Base-by-base conservation (phyloP, 139 green algal species). In the Micromonas pusilla region DNA sequence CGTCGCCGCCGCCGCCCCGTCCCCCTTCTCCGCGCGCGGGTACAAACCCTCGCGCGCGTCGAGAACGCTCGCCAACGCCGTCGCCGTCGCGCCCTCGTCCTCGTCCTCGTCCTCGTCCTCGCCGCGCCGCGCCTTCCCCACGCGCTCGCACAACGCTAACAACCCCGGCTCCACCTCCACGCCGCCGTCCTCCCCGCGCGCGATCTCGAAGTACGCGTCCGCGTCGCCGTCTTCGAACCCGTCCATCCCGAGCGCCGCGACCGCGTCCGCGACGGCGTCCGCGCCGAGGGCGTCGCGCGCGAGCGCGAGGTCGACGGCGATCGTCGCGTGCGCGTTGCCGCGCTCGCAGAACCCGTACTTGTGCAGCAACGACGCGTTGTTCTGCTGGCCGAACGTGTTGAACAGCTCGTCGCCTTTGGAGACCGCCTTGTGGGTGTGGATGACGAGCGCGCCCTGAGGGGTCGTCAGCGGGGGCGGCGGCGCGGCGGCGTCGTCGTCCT, bases 371-470 rank as follows among this genome's bases (percentile, higher is more conserved):
- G n/a, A 52, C 28, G 65, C 28, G 65, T 72, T 72, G 30, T 33
- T 72, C 30, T 72, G n/a, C 30, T 32, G 33, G n/a, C 65, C 65
- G 30, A 72, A 72, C 23, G 65, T 72, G 65, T 72, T 72, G 65
- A 72, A 72, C 4, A 72, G 65, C 65, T 72, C 65, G 13, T 72
- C 65, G 13, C 65, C 65, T 26, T 32, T 33, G 3, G 36, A 26
- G 28, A 45, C 30, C n/a, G 4, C 4, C 65, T 20, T 16, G 26
- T 26, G 13, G 4, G 65, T 45, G 13, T 72, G 32, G n/a, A 72
- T 72, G 28, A 72, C 28, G 28, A 72, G 30, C 45, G 45, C 9
- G 9, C 45, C 45, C 45, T n/a, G n/a, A n/a, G n/a, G n/a, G n/a
- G n/a, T n/a, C n/a, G n/a, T n/a, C n/a, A n/a, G n/a, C n/a, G n/a